phyloP scores from a whole-genome alignment of 1,139 yeast species.

The Saccharomyces uvarum region DNA sequence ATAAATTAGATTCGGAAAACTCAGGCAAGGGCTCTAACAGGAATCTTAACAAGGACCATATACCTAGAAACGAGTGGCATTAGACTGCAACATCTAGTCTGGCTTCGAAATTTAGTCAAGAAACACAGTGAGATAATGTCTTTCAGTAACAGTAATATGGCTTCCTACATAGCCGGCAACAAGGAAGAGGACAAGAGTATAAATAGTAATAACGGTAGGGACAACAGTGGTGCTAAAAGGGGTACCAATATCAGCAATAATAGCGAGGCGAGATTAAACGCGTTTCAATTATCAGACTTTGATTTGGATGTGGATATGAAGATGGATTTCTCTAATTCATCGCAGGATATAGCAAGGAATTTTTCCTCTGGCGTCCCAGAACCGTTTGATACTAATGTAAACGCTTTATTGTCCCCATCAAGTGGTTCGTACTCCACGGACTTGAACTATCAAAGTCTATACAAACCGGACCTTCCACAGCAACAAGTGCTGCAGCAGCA shows the following conservation, averaged over 20 bases:
- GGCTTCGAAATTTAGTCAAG: not conserved
- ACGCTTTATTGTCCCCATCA: not conserved
- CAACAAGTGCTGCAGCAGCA: not conserved
- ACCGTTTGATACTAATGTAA: not conserved
- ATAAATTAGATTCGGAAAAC: not conserved
- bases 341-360: not conserved
- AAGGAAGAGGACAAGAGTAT: not conserved
- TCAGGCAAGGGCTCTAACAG: not conserved
- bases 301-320: not conserved
- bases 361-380: not conserved
- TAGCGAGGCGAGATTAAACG: not conserved
- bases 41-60: not conserved
- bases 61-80: not conserved
- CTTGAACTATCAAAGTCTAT: not conserved
- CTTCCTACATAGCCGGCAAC: not conserved
- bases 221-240: not conserved
- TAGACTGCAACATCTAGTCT: not conserved
- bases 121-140: not conserved
- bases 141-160: not conserved
- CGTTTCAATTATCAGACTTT: not conserved
- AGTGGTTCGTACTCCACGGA: not conserved
- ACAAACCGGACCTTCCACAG: not conserved
- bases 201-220: not conserved
- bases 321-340: not conserved
- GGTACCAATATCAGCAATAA: not conserved